Conservation (phyloP, 495 filamentous ascomycete species). For the Xylaria scruposa region DNA sequence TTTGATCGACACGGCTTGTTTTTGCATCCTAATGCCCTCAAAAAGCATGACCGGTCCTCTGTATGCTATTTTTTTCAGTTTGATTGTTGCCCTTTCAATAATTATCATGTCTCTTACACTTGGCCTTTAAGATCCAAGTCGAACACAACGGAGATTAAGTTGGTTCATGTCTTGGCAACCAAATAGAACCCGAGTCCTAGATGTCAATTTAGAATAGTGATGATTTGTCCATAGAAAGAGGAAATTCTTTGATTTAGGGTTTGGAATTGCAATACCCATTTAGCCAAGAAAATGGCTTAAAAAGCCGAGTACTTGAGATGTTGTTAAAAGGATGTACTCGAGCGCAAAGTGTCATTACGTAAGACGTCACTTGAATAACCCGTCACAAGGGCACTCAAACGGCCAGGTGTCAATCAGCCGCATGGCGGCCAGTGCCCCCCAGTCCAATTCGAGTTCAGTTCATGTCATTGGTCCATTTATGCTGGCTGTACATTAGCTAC, state of each 20-base stretch:
- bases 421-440: not conserved
- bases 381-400: not conserved
- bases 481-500: not conserved
- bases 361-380: not conserved
- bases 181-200: not conserved
- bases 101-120: too few relatives aligned
- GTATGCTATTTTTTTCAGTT: too few relatives aligned
- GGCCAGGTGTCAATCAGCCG: conserved; percentile 1
- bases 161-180: not conserved
- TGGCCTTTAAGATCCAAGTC: not conserved
- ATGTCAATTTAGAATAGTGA: too few relatives aligned
- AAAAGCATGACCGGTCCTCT: not conserved
- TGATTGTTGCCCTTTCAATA: too few relatives aligned
- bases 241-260: not conserved
- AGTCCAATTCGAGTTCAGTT: not conserved
- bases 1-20: not conserved
- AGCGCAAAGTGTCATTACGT: not conserved
- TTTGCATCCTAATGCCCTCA: not conserved
- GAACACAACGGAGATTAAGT: not conserved
- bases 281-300: too few relatives aligned
- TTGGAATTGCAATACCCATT: too few relatives aligned
- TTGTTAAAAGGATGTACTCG: not conserved
- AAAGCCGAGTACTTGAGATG: not conserved
- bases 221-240: too few relatives aligned
- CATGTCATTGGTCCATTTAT: conserved; percentile 6